Evolutionary conservation across 2,329 filamentous ascomycete species (phyloP).

Genomic region (Tolypocladium tropicale): DNA sequence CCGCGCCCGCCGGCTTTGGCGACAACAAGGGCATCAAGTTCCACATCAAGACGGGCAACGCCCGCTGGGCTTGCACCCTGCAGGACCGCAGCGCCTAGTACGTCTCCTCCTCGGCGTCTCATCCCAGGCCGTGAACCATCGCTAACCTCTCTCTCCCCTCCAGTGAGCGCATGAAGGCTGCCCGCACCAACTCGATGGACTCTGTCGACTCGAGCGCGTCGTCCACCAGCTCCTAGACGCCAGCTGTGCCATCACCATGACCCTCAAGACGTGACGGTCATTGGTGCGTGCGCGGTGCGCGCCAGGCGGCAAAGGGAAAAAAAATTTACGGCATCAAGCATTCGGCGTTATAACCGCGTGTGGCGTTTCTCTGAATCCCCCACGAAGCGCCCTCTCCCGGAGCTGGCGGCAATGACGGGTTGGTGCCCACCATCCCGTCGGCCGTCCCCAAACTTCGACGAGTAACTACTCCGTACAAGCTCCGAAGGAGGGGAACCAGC

Average conservation of each 20-base stretch:
- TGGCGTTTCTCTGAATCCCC: neutral
- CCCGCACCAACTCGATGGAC: slow-evolving; percentile 24
- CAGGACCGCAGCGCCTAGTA: slow-evolving; percentile 35
- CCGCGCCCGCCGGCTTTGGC: slow-evolving; percentile 18
- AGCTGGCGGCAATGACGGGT: neutral
- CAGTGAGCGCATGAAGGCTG: slow-evolving; percentile 30
- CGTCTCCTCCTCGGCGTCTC: slow-evolving; percentile 8
- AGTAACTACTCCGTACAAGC: no score
- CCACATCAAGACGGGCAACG: slow-evolving; percentile 32
- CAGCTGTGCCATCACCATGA: neutral
- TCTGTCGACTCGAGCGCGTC: slow-evolving; percentile 22
- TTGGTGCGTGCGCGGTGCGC: neutral
- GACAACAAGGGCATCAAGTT: slow-evolving; percentile 33
- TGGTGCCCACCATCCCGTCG: neutral
- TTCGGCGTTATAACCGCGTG: neutral
- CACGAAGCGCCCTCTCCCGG: neutral
- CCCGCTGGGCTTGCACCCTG: slow-evolving; percentile 28
- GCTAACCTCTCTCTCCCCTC: neutral
- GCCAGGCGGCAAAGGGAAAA: neutral
- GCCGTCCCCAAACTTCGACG: neutral
- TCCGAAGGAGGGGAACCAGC: neutral
- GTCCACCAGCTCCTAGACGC: slow-evolving; percentile 4
- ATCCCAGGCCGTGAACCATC: neutral
- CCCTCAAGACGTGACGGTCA: neutral
- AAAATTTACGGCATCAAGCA: neutral